Percentiles rank a stretch among this genome's conserved stretches.
Evolutionary conservation across 768 basidiomycete species (phyloP).

Genomic region (Paxillus involutus): DNA sequence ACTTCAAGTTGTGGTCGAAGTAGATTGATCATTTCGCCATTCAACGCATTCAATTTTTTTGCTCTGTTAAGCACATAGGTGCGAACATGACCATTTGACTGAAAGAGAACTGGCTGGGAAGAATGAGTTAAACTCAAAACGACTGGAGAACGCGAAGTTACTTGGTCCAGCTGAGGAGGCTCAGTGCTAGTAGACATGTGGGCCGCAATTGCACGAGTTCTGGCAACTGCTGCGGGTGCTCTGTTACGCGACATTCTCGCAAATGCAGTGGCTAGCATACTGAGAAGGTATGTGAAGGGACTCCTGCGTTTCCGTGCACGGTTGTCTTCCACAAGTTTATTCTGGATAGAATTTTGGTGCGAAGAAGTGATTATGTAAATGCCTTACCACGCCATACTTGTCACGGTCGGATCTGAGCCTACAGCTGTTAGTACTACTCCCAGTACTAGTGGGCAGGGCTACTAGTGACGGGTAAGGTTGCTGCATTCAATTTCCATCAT

Average conservation of each 20-base stretch:
- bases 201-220: slow-evolving; percentile 31
- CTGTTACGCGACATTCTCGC: slow-evolving; percentile 30
- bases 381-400: neutral
- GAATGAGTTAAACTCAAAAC: slow-evolving; percentile 12
- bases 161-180: slow-evolving; percentile 23
- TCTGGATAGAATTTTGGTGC: too few species aligned
- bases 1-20: slow-evolving; percentile 80
- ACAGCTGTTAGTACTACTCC: too few species aligned
- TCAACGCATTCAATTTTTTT: slow-evolving; percentile 78
- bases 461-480: too few species aligned
- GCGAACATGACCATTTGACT: slow-evolving; percentile 61
- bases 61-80: slow-evolving; percentile 81
- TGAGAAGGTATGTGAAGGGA: slow-evolving; percentile 7
- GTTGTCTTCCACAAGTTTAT: too few species aligned
- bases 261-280: slow-evolving; percentile 28
- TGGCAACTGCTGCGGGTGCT: slow-evolving; percentile 25
- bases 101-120: slow-evolving; percentile 58
- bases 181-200: slow-evolving; percentile 33
- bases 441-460: too few species aligned
- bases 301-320: neutral
- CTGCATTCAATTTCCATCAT: too few species aligned
- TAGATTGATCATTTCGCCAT: slow-evolving; percentile 71
- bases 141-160: slow-evolving; percentile 2
- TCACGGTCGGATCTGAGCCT: too few species aligned
- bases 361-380: slow-evolving; percentile 12